Conservation (phyloP, 306 rosid genomes). For the Purshia tridentata region DNA sequence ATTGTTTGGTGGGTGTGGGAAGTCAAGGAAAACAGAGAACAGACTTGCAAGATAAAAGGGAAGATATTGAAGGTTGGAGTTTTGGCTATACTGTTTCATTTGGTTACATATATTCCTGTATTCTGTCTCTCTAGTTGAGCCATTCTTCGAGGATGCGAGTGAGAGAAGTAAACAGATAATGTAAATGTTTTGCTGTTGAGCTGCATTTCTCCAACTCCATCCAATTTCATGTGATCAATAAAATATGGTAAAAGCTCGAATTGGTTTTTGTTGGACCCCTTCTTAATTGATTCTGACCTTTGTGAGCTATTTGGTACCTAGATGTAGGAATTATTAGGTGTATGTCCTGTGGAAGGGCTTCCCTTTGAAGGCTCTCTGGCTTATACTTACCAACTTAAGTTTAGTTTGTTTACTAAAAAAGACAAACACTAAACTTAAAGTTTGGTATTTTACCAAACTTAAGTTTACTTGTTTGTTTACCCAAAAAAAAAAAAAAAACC, state of each 20-base stretch:
- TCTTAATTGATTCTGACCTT: not conserved
- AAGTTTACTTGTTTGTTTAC: too few species aligned
- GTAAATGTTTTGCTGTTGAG: conserved; percentile 44
- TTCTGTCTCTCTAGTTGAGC: conserved; percentile 38
- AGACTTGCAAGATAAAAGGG: conserved; percentile 36
- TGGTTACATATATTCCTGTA: conserved; percentile 27
- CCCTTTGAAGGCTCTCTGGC: too few species aligned
- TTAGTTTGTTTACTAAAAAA: too few species aligned
- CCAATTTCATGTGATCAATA: conserved; percentile 44
- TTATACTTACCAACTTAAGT: too few species aligned
- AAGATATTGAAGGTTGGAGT: conserved; percentile 20
- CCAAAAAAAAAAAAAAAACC: too few species aligned
- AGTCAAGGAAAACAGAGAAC: conserved; percentile 51
- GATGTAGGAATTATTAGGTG: too few species aligned
- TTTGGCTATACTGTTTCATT: conserved; percentile 20
- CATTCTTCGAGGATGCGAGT: conserved; percentile 62
- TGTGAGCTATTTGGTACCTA: not conserved
- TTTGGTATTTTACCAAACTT: too few species aligned
- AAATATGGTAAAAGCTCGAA: conserved; percentile 31
- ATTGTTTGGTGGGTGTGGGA: conserved; percentile 78
- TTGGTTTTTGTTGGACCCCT: not conserved
- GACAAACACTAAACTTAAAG: too few species aligned
- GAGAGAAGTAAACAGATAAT: conserved; percentile 28
- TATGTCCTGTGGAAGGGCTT: too few species aligned
- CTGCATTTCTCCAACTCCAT: conserved; percentile 40